These are phyloP conservation scores for Colletotrichum falcatum DNA, from an alignment of 2,329 filamentous ascomycete genomes.

Conservation along the genomic window DNA sequence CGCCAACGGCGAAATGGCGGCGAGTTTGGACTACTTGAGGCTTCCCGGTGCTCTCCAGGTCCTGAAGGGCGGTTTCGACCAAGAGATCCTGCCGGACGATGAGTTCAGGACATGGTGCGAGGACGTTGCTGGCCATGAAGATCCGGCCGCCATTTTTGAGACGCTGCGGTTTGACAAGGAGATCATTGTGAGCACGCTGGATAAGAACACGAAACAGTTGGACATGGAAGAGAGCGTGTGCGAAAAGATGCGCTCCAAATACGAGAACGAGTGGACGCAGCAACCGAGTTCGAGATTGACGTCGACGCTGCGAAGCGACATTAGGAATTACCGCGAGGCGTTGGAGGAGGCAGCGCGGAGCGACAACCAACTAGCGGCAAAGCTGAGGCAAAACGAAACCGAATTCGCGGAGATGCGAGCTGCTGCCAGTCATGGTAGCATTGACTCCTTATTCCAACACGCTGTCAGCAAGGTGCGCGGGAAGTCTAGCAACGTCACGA, in stretches of 20 bases:
- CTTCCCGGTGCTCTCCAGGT: conserved; percentile 90
- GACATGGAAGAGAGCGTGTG: conserved; percentile 98
- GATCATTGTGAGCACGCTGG: conserved; percentile 77
- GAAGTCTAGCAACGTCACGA: conserved; percentile 70
- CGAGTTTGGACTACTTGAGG: conserved; percentile 92
- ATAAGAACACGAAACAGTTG: conserved; percentile 86
- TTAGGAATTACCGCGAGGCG: conserved; percentile 88
- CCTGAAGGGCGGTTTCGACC: conserved; percentile 91
- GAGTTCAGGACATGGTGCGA: conserved; percentile 96
- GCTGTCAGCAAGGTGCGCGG: conserved; percentile 84
- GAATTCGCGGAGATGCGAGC: conserved; percentile 97
- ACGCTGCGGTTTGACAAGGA: conserved; percentile 82
- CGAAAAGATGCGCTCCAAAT: conserved; percentile 99
- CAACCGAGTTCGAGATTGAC: conserved; percentile 94
- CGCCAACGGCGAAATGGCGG: conserved; percentile 95
- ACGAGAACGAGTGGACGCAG: conserved; percentile 95
- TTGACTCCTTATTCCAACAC: conserved; percentile 88
- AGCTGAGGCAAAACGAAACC: conserved; percentile 84
- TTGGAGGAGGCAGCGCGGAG: conserved; percentile 90
- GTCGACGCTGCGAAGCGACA: conserved; percentile 86
- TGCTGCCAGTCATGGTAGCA: conserved; percentile 87
- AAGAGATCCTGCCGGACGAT: conserved; percentile 87
- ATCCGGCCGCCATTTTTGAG: conserved; percentile 83
- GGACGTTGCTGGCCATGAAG: conserved; percentile 87
- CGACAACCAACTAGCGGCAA: conserved; percentile 84